Evolutionary conservation across 225 moss, liverwort and hornwort genomes (phyloP), one percentile per base, ranked within the genome.

Genomic region (Climacium dendroides): DNA sequence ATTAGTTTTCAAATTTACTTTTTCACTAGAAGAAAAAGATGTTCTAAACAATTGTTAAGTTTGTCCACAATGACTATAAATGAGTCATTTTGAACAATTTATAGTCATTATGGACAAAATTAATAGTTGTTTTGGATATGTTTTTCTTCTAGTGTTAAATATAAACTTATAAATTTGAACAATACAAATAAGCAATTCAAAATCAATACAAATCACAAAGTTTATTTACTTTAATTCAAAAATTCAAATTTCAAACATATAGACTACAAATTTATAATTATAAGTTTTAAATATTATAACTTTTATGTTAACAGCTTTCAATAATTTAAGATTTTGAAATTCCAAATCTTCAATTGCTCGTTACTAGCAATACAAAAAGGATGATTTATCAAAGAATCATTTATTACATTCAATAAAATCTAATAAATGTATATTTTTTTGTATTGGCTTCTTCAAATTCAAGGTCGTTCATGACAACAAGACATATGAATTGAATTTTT

Each of bases 361-460:
- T 24, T 25, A 10, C 0, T 24, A 6, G 1, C 0, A 35, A 0
- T 1, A 9, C 9, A 10, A 25, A 35, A 53, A 7, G 5, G 1
- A 35, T 52, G 9, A 76, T 76, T 52, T 23, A 53, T 53, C 13
- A 53, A 76, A 9, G 0, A 14, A 15, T 15, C 1, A 76, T 14
- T 8, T 35, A n/a, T 54, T 23, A 34, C 6, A 24, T 76, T 24
- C 15, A n/a, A 24, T 9, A 6, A 15, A 54, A 2, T 13, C 5
- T 53, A 9, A 9, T 8, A 35, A 13, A 75, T 22, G 1, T 52
- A 0, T 52, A 10, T 52, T 34, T 0, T 32, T 35, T 5, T 7
- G 4, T 12, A 24, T 11, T 5, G 0, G 4, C 19, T 19, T 20
- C 18, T 34, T 50, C 0, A 1, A 20, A 52, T 34, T 75, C 20